Evolutionary conservation across 169 alveolate species (phyloP), one percentile per base, ranked within the genome.

Genomic region (Eimeria maxima): DNA sequence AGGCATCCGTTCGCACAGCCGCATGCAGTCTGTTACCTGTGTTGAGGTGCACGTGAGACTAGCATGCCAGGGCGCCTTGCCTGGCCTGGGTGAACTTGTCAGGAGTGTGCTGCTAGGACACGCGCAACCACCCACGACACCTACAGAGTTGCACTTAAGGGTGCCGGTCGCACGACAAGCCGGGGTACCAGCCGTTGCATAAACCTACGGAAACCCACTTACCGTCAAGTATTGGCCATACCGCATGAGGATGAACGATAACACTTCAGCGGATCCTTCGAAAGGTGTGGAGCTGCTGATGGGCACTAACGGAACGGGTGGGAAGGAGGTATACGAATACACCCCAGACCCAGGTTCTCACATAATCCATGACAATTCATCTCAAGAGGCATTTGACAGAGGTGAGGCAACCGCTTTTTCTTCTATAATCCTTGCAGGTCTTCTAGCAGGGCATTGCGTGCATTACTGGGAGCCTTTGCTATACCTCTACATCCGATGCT

Each of bases 311-410:
- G 81, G 83, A n/a, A 11, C 83, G 53, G 94, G 94, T 22, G 94
- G 94, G 27, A 87, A 87, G 57, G 94, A 87, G 74, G 94, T 87
- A 16, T 87, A 87, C 63, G 94, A 87, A 53, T 87, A 87, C 63
- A 87, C 94, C 27, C 94, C 94, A 24, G 94, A 87, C 63, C 94
- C 94, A 3, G 94, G 84, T 10, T 87, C 94, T 42, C 67, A 65
- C n/a, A 24, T 87, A 10, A 13, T 45, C 24, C 94, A 87, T 65
- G 94, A 71, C 71, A 33, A 65, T 33, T 60, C 81, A 16, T 60
- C 81, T 18, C 55, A 60, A 60, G 94, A 87, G n/a, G 81, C 65
- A 42, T 44, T 87, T 33, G 94, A 87, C 45, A 60, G 83, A 87
- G 94, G 94, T 84, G 38, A 84, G 92, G 4, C 8, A 33, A 73